These are phyloP conservation scores for Noccaea caerulescens DNA, from an alignment of 345 rosid genomes.

Conservation along the genomic window DNA sequence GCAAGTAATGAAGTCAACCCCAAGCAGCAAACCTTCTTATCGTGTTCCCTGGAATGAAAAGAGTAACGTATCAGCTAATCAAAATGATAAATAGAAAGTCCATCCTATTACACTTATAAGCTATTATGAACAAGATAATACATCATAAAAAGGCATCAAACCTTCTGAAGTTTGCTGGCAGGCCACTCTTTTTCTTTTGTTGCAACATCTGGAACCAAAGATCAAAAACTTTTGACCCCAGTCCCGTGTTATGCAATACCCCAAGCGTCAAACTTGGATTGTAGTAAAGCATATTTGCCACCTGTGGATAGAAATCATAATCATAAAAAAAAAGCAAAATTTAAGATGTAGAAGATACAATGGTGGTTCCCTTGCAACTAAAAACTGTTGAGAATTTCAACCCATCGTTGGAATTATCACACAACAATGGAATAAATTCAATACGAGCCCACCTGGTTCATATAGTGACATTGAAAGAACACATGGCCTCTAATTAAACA, in stretches of 20 bases:
- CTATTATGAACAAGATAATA: slow-evolving; percentile 17
- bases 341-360: neutral
- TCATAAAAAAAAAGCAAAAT: slow-evolving; percentile 9
- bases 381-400: neutral
- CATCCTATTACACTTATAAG: neutral
- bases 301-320: slow-evolving; percentile 49
- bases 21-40: slow-evolving; percentile 97
- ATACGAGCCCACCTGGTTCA: slow-evolving; percentile 12
- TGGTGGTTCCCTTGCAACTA: slow-evolving; percentile 3
- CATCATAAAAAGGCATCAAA: slow-evolving; percentile 34
- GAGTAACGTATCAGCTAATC: slow-evolving; percentile 21
- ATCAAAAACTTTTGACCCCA: slow-evolving; percentile 71
- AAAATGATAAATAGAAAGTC: slow-evolving; percentile 3
- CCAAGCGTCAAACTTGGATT: slow-evolving; percentile 76
- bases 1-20: slow-evolving; percentile 87
- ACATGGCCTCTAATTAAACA: neutral
- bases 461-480: slow-evolving; percentile 19
- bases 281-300: slow-evolving; percentile 94
- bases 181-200: slow-evolving; percentile 88
- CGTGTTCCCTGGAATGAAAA: slow-evolving; percentile 73
- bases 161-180: slow-evolving; percentile 82
- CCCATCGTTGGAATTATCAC: slow-evolving; percentile 21
- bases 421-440: slow-evolving; percentile 10
- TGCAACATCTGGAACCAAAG: slow-evolving; percentile 98
- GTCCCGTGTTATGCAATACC: slow-evolving; percentile 81